These are phyloP conservation scores for Phylloboletellus chloephorus DNA, from an alignment of 1,284 basidiomycete genomes.

Conservation along the genomic window DNA sequence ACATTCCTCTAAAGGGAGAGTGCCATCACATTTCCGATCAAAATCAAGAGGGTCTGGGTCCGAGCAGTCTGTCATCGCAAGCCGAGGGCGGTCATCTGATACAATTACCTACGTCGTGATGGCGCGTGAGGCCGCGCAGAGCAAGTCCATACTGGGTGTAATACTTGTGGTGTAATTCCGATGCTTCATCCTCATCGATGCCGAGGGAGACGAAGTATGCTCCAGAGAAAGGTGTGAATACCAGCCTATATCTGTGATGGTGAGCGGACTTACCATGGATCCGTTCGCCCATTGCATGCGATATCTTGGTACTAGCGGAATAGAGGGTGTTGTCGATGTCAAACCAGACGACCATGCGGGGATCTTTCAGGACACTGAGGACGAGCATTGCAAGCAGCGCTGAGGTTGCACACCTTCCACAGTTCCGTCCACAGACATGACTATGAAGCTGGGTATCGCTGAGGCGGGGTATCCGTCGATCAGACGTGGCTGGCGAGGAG, in stretches of 20 bases:
- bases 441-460: conserved; percentile 23
- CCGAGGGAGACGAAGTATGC: conserved; percentile 76
- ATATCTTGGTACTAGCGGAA: conserved; percentile 68
- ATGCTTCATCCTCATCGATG: conserved; percentile 63
- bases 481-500: not conserved
- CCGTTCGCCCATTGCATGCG: conserved; percentile 73
- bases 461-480: conserved; percentile 4
- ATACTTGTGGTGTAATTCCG: conserved; percentile 68
- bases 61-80: conserved; percentile 2
- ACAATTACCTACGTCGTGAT: conserved; percentile 71
- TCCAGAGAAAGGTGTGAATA: conserved; percentile 24
- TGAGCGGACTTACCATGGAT: conserved; percentile 56
- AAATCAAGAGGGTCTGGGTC: conserved; percentile 78
- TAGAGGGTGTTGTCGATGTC: conserved; percentile 89
- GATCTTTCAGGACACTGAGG: conserved; percentile 33
- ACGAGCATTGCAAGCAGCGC: not conserved
- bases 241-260: not conserved
- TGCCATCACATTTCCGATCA: conserved; percentile 78
- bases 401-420: conserved; percentile 22
- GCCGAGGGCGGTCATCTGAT: not conserved
- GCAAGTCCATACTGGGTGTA: conserved; percentile 81
- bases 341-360: conserved; percentile 61
- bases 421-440: conserved; percentile 21
- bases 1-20: conserved; percentile 78
- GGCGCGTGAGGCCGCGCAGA: conserved; percentile 73